phyloP scores from a whole-genome alignment of 2,329 filamentous ascomycete species.

The Endocalyx cinctus region DNA sequence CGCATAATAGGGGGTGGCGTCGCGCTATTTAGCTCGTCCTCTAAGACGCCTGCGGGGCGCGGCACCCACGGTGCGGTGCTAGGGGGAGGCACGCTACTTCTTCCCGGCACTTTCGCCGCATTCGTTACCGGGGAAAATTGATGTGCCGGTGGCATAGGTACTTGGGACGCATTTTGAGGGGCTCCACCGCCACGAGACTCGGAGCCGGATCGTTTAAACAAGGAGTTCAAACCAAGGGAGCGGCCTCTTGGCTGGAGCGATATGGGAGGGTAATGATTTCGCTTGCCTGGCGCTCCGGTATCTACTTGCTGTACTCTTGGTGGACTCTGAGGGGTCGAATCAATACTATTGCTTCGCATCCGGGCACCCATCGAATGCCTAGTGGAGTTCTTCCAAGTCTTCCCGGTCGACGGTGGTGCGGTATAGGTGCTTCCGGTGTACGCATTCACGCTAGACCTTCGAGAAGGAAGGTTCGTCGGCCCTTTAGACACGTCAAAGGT shows the following conservation, averaged over 20 bases:
- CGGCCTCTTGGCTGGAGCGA: constrained; percentile 35
- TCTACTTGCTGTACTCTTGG: constrained; percentile 8
- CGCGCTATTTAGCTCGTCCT: constrained; percentile 43
- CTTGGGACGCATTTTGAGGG: constrained; percentile 11
- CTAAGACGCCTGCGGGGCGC: constrained; percentile 34
- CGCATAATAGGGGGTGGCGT: constrained; percentile 55
- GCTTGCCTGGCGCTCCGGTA: constrained; percentile 15
- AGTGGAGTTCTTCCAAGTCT: constrained; percentile 16
- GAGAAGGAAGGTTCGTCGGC: constrained; percentile 45
- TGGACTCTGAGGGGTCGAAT: constrained; percentile 16
- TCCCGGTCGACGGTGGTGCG: constrained; percentile 12
- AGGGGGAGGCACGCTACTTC: constrained; percentile 26
- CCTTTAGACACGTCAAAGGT: no score
- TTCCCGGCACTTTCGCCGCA: constrained; percentile 12
- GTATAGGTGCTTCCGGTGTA: constrained; percentile 31
- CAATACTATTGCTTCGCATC: constrained; percentile 25
- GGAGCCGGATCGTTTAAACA: constrained; percentile 48
- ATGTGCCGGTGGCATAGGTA: constrained; percentile 15
- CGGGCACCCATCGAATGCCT: constrained; percentile 12
- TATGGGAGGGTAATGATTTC: constrained; percentile 46
- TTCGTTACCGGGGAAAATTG: constrained; percentile 4
- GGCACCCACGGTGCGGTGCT: constrained; percentile 24
- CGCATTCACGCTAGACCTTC: constrained; percentile 50
- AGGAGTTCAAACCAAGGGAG: constrained; percentile 39
- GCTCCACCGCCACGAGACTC: constrained; percentile 22